Base-by-base conservation (phyloP, 805 yeast species). In the Lipomyces yamanashiensis region DNA sequence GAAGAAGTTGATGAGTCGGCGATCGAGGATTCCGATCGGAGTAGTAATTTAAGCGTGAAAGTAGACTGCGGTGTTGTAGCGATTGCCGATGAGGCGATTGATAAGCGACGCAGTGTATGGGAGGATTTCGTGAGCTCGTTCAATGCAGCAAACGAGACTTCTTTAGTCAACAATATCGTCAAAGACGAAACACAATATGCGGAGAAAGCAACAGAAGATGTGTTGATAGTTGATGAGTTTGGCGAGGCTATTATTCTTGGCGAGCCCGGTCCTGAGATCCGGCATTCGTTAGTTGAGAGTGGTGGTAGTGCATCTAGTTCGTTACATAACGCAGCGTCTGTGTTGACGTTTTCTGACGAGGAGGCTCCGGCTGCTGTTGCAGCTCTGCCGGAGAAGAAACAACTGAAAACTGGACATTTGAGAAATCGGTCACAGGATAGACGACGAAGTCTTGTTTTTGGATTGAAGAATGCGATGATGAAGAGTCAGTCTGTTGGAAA, bases 261-360 rank as follows among this genome's bases (percentile, higher is more conserved):
- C 28, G 75, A 72, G 61, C 75, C 75, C 0, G 75, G 75, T n/a
- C 75, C 75, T 7, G 71, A 69, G 59, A 67, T 71, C 33, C 71
- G 72, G n/a, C 61, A 55, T 40, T 41, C 49, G 23, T 4, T 37
- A 40, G 7, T 28, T 5, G 58, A 54, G 9, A 28, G 45, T 28
- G 41, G 34, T 10, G 36, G 47, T 43, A 43, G 51, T 23, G 50
- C 57, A n/a, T 21, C 63, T 1, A 44, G 40, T 23, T 53, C 60
- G 3, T 41, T 61, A 62, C 49, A 63, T 64, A 44, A 40, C 58
- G 23, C 71, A 52, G 41, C 54, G 28, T 49, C 58, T 40, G 45
- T 49, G 21, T 55, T 56, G 39, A 51, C 66, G 7, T 19, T 59
- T 15, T 62, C 66, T 5, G 62, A 53, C 9, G 49, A 44, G 9